phyloP scores from a whole-genome alignment of 768 basidiomycete genomes.

The Cubamyces lactineus region DNA sequence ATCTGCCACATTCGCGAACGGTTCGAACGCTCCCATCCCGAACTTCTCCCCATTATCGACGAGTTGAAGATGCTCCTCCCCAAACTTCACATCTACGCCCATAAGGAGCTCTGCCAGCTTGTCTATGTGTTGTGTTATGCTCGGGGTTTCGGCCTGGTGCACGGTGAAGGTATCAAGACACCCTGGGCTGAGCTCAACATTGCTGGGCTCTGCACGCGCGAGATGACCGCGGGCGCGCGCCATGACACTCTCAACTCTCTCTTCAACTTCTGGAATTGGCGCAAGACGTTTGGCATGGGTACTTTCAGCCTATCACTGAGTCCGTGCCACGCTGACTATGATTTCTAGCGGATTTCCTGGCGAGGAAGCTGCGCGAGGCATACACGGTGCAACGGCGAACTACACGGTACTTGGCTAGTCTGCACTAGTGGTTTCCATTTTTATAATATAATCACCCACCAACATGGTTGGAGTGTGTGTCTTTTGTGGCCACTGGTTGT shows the following conservation, averaged over 20 bases:
- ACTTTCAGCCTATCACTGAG: too few relatives aligned
- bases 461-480: too few relatives aligned
- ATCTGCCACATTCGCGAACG: slow-evolving; percentile 14
- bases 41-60: background rate
- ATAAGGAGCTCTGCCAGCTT: slow-evolving; percentile 22
- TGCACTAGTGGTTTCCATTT: too few relatives aligned
- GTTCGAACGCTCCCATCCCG: background rate
- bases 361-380: too few relatives aligned
- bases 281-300: too few relatives aligned
- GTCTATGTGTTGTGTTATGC: slow-evolving; percentile 23
- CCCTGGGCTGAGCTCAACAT: slow-evolving; percentile 25
- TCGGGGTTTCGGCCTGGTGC: slow-evolving; percentile 16
- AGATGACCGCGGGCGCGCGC: slow-evolving; percentile 20
- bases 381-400: too few relatives aligned
- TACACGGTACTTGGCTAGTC: too few relatives aligned
- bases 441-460: too few relatives aligned
- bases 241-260: slow-evolving; percentile 22
- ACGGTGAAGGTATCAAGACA: slow-evolving; percentile 29
- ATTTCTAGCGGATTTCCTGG: too few relatives aligned
- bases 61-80: background rate
- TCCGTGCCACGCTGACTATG: too few relatives aligned
- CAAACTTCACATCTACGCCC: slow-evolving; percentile 25
- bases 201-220: slow-evolving; percentile 9
- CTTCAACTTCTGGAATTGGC: slow-evolving; percentile 19
- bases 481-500: too few relatives aligned